Conservation (phyloP, 305 asterid genomes). For the Solanum hybrid region DNA sequence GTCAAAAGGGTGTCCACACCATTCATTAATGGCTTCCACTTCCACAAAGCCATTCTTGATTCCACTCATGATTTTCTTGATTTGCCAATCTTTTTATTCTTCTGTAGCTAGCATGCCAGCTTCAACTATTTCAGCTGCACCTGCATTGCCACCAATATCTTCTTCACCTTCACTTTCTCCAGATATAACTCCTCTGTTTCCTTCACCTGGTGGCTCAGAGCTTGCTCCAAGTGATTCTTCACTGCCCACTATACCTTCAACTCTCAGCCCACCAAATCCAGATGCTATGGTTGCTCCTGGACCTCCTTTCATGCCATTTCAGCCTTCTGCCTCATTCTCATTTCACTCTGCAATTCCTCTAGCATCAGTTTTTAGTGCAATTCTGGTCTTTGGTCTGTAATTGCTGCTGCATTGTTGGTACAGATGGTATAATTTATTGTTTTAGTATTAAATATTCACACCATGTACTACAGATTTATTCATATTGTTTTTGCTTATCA, state of each 20-base stretch:
- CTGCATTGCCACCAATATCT: conserved; percentile 40
- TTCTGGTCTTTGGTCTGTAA: conserved; percentile 21
- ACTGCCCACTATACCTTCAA: conserved; percentile 69
- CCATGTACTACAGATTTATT: background rate
- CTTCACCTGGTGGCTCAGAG: conserved; percentile 59
- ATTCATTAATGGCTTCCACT: conserved; percentile 33
- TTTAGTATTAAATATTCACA: background rate
- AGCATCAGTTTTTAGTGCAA: background rate
- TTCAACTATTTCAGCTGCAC: conserved; percentile 79
- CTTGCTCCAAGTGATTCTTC: conserved; percentile 64
- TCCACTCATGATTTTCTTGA: conserved; percentile 18
- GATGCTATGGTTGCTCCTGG: conserved; percentile 36
- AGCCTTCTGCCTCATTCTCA: conserved; percentile 33
- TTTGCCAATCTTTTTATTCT: background rate
- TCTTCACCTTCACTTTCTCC: conserved; percentile 61
- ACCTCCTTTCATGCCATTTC: conserved; percentile 41
- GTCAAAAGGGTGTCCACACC: conserved; percentile 3
- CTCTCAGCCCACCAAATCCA: conserved; percentile 90
- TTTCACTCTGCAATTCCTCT: conserved; percentile 28
- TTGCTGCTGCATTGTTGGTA: conserved; percentile 6
- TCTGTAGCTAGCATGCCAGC: conserved; percentile 25
- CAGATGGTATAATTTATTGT: background rate
- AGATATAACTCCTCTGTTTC: conserved; percentile 67
- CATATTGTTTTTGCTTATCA: background rate
- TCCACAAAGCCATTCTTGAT: conserved; percentile 13